Evolutionary conservation across 1,284 basidiomycete species (phyloP).

Genomic region (Neolentinus lepideus): DNA sequence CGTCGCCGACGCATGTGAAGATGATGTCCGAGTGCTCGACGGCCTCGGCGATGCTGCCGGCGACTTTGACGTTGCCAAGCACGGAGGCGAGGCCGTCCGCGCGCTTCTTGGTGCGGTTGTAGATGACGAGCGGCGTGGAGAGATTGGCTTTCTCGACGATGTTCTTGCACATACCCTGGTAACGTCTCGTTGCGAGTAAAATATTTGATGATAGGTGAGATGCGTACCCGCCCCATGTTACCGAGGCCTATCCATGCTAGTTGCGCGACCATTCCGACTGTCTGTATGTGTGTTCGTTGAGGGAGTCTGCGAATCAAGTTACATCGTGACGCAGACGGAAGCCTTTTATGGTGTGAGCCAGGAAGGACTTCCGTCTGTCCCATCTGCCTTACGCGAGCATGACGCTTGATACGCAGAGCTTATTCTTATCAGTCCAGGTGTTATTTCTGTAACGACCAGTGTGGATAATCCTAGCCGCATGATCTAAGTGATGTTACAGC

Average conservation of each 20-base stretch:
- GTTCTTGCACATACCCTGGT: background rate
- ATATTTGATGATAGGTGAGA: background rate
- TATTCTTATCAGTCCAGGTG: too few species aligned
- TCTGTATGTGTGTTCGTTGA: too few species aligned
- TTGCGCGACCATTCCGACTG: background rate
- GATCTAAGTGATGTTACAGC: too few species aligned
- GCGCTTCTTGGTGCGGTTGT: background rate
- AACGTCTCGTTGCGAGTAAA: too few species aligned
- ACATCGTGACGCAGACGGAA: too few species aligned
- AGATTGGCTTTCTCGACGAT: background rate
- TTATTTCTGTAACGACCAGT: too few species aligned
- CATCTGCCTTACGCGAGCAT: too few species aligned
- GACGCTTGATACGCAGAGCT: too few species aligned
- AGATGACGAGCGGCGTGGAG: background rate
- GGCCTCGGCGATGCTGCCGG: constrained; percentile 3
- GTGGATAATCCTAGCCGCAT: too few species aligned
- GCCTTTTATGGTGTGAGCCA: too few species aligned
- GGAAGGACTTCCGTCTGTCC: too few species aligned
- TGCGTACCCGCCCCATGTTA: background rate
- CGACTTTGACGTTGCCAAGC: background rate
- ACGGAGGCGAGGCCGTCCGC: background rate
- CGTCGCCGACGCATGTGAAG: background rate
- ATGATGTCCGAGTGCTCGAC: constrained; percentile 3
- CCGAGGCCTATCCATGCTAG: background rate
- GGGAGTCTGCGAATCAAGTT: too few species aligned